Percentiles rank a stretch among this genome's conserved stretches.
Conservation (phyloP, 1,284 basidiomycete species). For the Heimioporus retisporus region DNA sequence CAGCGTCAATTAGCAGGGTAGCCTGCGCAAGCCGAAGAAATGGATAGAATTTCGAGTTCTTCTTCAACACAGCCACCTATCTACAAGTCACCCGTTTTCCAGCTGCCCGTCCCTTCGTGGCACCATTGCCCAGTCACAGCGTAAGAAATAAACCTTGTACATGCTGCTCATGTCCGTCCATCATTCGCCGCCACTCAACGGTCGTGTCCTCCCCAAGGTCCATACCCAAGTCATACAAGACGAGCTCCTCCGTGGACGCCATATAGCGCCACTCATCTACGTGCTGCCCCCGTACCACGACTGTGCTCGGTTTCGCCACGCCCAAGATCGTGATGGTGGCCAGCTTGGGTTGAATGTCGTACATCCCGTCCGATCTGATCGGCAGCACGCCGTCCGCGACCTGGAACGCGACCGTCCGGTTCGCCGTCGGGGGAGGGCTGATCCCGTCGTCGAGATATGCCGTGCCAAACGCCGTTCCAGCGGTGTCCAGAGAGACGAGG, state of each 20-base stretch:
- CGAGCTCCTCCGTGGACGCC: constrained; percentile 43
- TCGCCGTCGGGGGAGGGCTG: constrained; percentile 60
- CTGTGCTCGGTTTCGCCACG: constrained; percentile 44
- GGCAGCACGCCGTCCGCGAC: constrained; percentile 44
- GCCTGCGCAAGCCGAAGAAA: too few relatives aligned
- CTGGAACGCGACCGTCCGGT: constrained; percentile 54
- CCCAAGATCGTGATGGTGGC: constrained; percentile 59
- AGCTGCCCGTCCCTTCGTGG: too few relatives aligned
- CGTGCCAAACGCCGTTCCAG: constrained; percentile 56
- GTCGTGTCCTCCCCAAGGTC: constrained; percentile 44
- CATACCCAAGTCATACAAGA: constrained; percentile 38
- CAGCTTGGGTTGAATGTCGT: constrained; percentile 52
- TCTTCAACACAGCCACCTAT: too few relatives aligned
- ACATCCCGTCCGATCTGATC: constrained; percentile 51
- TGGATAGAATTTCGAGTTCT: too few relatives aligned
- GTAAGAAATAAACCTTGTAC: neutral
- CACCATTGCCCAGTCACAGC: too few relatives aligned
- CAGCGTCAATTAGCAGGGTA: too few relatives aligned
- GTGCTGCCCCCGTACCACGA: constrained; percentile 44
- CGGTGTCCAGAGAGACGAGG: constrained; percentile 53
- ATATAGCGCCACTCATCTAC: constrained; percentile 46
- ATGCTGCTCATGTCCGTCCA: neutral
- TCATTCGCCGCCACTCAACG: constrained; percentile 25
- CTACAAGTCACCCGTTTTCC: too few relatives aligned
- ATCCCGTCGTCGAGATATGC: constrained; percentile 67